Conservation (phyloP, 1,284 basidiomycete genomes). For the Cryptococcus depauperatus region DNA sequence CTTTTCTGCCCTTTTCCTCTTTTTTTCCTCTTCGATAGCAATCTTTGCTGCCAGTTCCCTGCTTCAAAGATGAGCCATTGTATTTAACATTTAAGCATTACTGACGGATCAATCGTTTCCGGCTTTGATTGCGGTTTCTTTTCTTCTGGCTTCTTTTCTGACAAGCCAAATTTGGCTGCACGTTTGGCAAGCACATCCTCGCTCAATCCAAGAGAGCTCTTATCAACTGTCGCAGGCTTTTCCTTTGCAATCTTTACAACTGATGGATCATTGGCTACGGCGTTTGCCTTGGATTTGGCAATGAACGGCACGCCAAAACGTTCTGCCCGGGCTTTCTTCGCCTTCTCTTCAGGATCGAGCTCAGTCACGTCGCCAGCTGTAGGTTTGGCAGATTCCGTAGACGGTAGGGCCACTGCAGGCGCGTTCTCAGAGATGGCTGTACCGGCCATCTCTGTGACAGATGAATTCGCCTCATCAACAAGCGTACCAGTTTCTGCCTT, state of each 20-base stretch:
- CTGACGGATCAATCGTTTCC: constrained; percentile 34
- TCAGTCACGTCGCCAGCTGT: constrained; percentile 7
- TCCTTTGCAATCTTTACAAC: constrained; percentile 9
- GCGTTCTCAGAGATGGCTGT: no score
- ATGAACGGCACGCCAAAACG: constrained; percentile 42
- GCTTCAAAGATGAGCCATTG: no score
- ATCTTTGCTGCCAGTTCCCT: constrained; percentile 32
- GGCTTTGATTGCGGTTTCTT: constrained; percentile 8
- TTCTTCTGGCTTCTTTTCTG: constrained; percentile 27
- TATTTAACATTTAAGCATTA: no score
- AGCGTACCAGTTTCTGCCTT: constrained; percentile 14
- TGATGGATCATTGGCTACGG: constrained; percentile 11
- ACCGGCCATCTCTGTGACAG: no score
- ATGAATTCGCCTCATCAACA: background rate
- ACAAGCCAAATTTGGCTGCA: constrained; percentile 40
- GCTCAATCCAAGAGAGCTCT: constrained; percentile 26
- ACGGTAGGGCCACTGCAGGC: background rate
- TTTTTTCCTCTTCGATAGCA: constrained; percentile 45
- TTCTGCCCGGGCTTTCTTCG: constrained; percentile 40
- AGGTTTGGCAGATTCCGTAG: constrained; percentile 6
- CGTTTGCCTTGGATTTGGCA: constrained; percentile 25
- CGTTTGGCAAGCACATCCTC: constrained; percentile 37
- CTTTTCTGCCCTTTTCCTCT: constrained; percentile 46
- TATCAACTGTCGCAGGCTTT: constrained; percentile 30
- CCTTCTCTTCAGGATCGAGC: constrained; percentile 39